A percentile compares a stretch with the other conserved stretches of the same genome.
These are phyloP conservation scores for Zymoseptoria tritici DNA, from an alignment of 2,329 filamentous ascomycete species.

Conservation along the genomic window DNA sequence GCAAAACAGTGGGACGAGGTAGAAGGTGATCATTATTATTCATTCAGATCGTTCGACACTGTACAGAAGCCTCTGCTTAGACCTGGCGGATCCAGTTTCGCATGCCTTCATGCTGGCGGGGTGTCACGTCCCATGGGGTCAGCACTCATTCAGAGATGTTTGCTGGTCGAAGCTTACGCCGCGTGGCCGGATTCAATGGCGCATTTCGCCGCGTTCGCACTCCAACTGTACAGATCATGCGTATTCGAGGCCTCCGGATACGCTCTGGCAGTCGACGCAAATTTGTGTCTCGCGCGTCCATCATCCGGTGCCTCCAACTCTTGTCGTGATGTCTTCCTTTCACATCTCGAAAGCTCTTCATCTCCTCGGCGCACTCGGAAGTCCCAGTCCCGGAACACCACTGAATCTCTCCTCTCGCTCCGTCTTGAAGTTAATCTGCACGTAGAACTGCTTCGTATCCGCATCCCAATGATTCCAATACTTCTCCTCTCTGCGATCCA, in stretches of 20 bases:
- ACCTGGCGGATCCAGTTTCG: too few species aligned
- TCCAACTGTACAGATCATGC: background rate
- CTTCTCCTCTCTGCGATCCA: constrained; percentile 78
- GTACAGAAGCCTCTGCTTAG: background rate
- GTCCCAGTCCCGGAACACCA: constrained; percentile 58
- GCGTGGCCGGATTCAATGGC: too few species aligned
- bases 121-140: too few species aligned
- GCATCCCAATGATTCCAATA: constrained; percentile 95
- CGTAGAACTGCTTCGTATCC: constrained; percentile 94
- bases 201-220: background rate
- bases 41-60: background rate
- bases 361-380: constrained; percentile 30
- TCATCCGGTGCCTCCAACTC: background rate
- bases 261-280: background rate
- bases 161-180: too few species aligned
- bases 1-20: background rate
- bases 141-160: too few species aligned
- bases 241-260: background rate
- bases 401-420: constrained; percentile 87
- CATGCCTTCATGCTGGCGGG: too few species aligned
- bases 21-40: background rate
- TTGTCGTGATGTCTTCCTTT: too few species aligned
- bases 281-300: background rate
- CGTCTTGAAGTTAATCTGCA: constrained; percentile 97
- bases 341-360: constrained; percentile 8